Evolutionary conservation across 805 yeast genomes (phyloP), one percentile per base, ranked within the genome.

Genomic region (Spathaspora gorwiae): DNA sequence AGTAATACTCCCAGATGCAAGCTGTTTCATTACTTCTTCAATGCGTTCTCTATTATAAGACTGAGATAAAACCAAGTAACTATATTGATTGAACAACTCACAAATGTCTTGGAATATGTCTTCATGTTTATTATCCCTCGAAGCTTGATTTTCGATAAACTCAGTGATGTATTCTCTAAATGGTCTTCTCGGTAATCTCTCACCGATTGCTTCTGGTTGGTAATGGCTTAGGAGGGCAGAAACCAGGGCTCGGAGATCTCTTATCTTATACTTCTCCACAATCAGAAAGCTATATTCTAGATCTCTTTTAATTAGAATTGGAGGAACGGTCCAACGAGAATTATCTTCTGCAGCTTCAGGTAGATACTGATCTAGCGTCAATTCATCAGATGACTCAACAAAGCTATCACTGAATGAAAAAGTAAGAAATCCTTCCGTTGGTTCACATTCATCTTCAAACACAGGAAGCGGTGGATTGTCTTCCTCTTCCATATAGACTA

Each of bases 391-490:
- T 3, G 6, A 29, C 2, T 29, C 6, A 29, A 29, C 3, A 29
- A 29, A 29, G 12, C 9, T 9, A 5, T 29, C 32, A 9, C 5
- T 11, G 32, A 29, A 11, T 9, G 9, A 9, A 9, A 29, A 11
- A 29, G 9, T 29, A 29, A 11, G 35, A n/a, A 39, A 15, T 30
- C 30, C 44, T n/a, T 26, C 19, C 9, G 26, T 8, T 14, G 44
- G 44, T 6, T 33, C 26, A 14, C 4, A 8, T 35, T 46, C 48
- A 35, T 42, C 48, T 12, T 42, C 43, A 33, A 3, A 42, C 26
- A 24, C 14, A 5, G 33, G 29, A n/a, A 46, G 26, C 13, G 7
- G 15, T 8, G 43, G 43, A 13, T 46, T 46, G 5, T 5, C 24
- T 19, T 19, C 24, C 24, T 19, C 24, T 19, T 19, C 24, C n/a